phyloP scores from a whole-genome alignment of 2,329 filamentous ascomycete genomes.

The Aspergillus felis region DNA sequence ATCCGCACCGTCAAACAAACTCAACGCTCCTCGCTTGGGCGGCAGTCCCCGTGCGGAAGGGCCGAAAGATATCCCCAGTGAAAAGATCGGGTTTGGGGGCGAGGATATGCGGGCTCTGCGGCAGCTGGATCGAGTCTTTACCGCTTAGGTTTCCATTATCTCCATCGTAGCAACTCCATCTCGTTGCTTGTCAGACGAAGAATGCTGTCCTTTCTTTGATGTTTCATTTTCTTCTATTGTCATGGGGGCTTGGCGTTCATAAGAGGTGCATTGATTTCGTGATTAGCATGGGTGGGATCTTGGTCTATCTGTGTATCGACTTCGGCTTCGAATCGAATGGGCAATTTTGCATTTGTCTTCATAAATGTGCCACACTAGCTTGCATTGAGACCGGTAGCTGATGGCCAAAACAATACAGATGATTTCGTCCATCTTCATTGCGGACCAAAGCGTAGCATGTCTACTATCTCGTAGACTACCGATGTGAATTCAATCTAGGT shows the following conservation, averaged over 20 bases:
- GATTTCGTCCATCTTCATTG: neutral
- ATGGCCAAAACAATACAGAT: neutral
- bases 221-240: neutral
- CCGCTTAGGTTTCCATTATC: slow-evolving; percentile 22
- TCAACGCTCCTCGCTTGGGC: slow-evolving; percentile 1
- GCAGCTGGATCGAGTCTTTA: slow-evolving; percentile 58
- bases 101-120: slow-evolving; percentile 64
- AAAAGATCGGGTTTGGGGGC: slow-evolving; percentile 53
- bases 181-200: neutral
- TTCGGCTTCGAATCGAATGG: neutral
- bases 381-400: neutral
- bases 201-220: neutral
- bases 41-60: slow-evolving; percentile 28
- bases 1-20: slow-evolving; percentile 12
- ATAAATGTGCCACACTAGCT: neutral
- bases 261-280: slow-evolving; percentile 15
- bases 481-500: neutral
- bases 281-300: slow-evolving; percentile 17
- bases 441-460: no score
- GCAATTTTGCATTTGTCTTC: neutral
- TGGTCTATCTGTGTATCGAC: neutral
- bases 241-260: slow-evolving; percentile 12
- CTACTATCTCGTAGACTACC: neutral
- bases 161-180: neutral
- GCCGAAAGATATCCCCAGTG: slow-evolving; percentile 53